These are phyloP conservation scores for Globisporangium megalacanthum DNA, from an alignment of 352 stramenopile species.

Conservation along the genomic window DNA sequence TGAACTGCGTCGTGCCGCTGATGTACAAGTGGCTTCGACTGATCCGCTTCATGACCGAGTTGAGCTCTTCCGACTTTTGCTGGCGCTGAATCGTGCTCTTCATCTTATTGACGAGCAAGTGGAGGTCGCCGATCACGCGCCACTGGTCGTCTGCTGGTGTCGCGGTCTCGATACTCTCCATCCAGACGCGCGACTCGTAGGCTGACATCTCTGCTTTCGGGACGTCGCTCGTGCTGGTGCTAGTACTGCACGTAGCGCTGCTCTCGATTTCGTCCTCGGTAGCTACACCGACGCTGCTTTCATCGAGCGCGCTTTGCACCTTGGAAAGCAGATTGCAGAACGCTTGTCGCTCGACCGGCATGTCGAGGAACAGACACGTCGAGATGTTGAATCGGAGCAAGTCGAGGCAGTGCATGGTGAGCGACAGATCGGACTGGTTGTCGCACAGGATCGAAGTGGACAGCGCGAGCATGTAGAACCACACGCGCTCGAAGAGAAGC, in stretches of 20 bases:
- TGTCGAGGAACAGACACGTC: conserved; percentile 77
- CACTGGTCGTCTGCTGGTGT: conserved; percentile 64
- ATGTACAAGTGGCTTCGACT: conserved; percentile 89
- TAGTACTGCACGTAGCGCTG: background rate
- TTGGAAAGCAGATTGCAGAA: conserved; percentile 78
- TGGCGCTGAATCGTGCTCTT: conserved; percentile 86
- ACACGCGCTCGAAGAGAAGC: conserved; percentile 91
- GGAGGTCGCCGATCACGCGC: conserved; percentile 84
- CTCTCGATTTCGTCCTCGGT: background rate
- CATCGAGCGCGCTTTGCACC: conserved; percentile 55
- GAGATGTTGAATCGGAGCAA: conserved; percentile 77
- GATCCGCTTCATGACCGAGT: conserved; percentile 87
- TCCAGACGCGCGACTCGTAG: conserved; percentile 28
- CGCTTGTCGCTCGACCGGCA: conserved; percentile 66
- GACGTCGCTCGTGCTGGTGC: conserved; percentile 4
- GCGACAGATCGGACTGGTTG: conserved; percentile 66
- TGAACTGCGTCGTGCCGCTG: conserved; percentile 93
- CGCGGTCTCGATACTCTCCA: conserved; percentile 60
- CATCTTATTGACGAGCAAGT: conserved; percentile 86
- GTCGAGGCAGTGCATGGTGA: conserved; percentile 79
- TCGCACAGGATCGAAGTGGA: conserved; percentile 82
- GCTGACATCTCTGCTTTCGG: background rate
- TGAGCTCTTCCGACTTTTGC: conserved; percentile 76
- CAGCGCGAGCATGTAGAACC: conserved; percentile 91
- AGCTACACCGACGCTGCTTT: conserved; percentile 6